These are phyloP conservation scores for Micractinium conductrix DNA, from an alignment of 139 green algal genomes.

Conservation along the genomic window DNA sequence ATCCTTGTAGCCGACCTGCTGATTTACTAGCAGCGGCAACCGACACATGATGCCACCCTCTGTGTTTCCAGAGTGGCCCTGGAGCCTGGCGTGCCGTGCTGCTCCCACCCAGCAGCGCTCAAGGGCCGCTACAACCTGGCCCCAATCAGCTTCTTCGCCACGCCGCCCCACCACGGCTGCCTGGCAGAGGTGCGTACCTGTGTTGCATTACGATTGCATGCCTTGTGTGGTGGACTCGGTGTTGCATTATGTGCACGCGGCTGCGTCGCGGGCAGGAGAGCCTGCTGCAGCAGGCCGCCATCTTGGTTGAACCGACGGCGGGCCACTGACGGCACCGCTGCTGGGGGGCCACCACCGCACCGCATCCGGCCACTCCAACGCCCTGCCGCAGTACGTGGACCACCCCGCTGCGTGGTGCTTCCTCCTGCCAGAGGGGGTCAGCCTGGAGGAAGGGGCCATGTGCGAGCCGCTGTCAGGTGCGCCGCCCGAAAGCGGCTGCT, in stretches of 20 bases:
- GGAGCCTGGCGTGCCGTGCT: slow-evolving; percentile 56
- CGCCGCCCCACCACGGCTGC: slow-evolving; percentile 52
- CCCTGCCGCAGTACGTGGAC: slow-evolving; percentile 35
- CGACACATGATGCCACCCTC: too few relatives aligned
- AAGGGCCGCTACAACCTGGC: slow-evolving; percentile 58
- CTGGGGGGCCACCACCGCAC: too few relatives aligned
- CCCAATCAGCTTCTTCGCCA: slow-evolving; percentile 56
- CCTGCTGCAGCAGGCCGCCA: not conserved
- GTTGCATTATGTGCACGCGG: too few relatives aligned
- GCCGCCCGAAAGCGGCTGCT: not conserved
- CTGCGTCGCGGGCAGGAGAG: too few relatives aligned
- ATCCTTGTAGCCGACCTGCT: too few relatives aligned
- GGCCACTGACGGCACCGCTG: too few relatives aligned
- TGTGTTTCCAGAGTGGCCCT: slow-evolving; percentile 48
- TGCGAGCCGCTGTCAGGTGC: slow-evolving; percentile 61
- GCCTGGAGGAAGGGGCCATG: slow-evolving; percentile 68
- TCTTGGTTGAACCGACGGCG: not conserved
- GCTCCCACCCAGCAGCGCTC: too few relatives aligned
- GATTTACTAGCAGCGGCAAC: too few relatives aligned
- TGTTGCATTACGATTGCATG: too few relatives aligned
- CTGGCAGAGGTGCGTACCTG: slow-evolving; percentile 21
- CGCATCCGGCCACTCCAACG: too few relatives aligned
- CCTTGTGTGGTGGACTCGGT: too few relatives aligned
- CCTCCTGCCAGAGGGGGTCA: slow-evolving; percentile 53
- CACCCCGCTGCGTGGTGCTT: slow-evolving; percentile 70